Evolutionary conservation across 768 basidiomycete genomes (phyloP).

Genomic region (Mycena filopes): DNA sequence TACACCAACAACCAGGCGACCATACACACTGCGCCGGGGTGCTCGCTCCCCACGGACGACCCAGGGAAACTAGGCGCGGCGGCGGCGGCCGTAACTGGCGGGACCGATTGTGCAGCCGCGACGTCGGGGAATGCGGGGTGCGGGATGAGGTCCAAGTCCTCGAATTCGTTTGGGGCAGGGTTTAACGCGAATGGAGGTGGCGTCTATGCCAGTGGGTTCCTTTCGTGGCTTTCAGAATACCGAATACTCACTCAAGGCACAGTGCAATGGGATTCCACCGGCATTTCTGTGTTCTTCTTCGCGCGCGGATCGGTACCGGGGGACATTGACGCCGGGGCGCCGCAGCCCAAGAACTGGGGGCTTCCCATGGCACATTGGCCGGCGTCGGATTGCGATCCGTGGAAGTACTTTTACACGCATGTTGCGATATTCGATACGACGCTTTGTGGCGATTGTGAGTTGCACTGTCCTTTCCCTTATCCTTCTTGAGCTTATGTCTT

Average conservation of each 20-base stretch:
- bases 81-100: constrained; percentile 68
- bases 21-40: constrained; percentile 81
- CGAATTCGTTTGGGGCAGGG: constrained; percentile 80
- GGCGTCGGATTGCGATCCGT: constrained; percentile 77
- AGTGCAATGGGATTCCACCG: constrained; percentile 83
- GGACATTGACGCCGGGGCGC: constrained; percentile 80
- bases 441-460: constrained; percentile 80
- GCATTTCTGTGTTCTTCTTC: constrained; percentile 88
- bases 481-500: not conserved
- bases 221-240: not conserved
- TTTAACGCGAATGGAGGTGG: constrained; percentile 91
- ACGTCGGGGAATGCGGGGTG: constrained; percentile 85
- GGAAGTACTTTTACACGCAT: constrained; percentile 82
- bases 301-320: constrained; percentile 75
- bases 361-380: constrained; percentile 84
- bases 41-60: constrained; percentile 64
- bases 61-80: constrained; percentile 62
- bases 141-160: constrained; percentile 71
- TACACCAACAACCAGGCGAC: constrained; percentile 87
- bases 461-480: not conserved
- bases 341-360: constrained; percentile 83
- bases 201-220: constrained; percentile 84
- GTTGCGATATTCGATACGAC: constrained; percentile 88
- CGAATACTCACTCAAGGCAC: constrained; percentile 4
- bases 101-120: constrained; percentile 76